Conservation (phyloP, 768 basidiomycete species). For the Suillus variegatus region DNA sequence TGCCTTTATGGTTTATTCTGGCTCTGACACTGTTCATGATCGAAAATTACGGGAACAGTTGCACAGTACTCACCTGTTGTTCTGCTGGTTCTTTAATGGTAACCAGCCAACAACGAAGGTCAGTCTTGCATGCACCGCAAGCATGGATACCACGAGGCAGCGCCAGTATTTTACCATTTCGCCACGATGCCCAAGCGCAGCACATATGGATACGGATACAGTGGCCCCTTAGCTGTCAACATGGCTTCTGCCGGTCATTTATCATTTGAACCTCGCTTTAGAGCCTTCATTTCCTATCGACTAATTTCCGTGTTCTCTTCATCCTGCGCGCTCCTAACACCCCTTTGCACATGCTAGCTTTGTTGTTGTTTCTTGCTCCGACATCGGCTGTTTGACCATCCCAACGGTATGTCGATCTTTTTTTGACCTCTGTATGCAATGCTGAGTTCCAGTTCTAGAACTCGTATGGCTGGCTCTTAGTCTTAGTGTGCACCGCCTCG, state of each 20-base stretch:
- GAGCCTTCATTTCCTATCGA: neutral
- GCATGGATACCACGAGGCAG: neutral
- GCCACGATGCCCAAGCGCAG: neutral
- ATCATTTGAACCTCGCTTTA: neutral
- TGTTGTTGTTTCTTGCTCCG: neutral
- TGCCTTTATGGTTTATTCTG: neutral
- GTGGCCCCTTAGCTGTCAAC: neutral
- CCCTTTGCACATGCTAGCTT: neutral
- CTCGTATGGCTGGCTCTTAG: neutral
- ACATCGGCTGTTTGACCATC: neutral
- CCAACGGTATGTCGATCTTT: neutral
- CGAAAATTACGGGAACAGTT: neutral
- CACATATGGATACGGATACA: neutral
- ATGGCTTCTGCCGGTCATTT: neutral
- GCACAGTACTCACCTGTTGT: neutral
- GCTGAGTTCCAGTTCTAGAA: neutral
- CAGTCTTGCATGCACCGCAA: neutral
- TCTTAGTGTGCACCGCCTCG: neutral
- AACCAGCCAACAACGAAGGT: neutral
- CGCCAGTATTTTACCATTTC: neutral
- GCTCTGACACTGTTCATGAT: neutral
- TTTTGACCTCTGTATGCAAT: neutral
- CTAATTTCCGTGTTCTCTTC: neutral
- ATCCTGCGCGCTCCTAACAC: neutral
- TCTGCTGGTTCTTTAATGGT: neutral